Evolutionary conservation across 2,329 filamentous ascomycete species (phyloP), one percentile per base, ranked within the genome.

Genomic region (Diaporthe longicolla): DNA sequence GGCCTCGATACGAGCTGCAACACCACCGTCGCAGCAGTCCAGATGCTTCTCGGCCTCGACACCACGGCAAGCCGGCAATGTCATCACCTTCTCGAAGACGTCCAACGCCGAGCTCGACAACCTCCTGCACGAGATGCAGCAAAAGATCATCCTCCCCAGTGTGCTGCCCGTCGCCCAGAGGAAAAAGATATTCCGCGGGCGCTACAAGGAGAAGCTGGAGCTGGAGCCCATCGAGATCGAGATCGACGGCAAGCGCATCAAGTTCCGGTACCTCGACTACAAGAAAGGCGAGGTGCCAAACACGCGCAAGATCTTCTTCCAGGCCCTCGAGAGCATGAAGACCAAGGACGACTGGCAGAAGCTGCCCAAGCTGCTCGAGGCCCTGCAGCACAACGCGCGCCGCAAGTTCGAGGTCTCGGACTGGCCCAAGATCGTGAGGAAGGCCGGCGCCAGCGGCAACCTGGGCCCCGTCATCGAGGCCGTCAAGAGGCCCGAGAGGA

Each of bases 121-220:
- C 17, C 79, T 87, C 43, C 87, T 93, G 75, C 80, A 82, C 54
- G 81, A 78, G 29, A 86, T 93, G 79, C 89, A 91, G 76, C 82
- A 86, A 59, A 88, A 88, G 77, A 86, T 92, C 80, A 88, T 93
- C 80, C 82, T 93, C 55, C 91, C 91, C n/a, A 82, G 86, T 43
- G 89, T 91, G 79, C 88, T 94, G 37, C 85, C 87, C 29, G 73
- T 80, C 37, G 81, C 83, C 68, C 88, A 93, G 82, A 87, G 85
- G 77, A 84, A 87, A 77, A 85, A 88, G 74, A 82, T 93, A 77
- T 88, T 86, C 82, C 83, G 84, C 74, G 76, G 79, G 19, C 86
- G 85, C 75, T 84, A 86, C 80, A 82, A 84, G 76, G 82, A 86
- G 76, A 81, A 81, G 74, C 86, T 93, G 54, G 82, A 87, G 74